Base-by-base conservation (phyloP, 352 stramenopile species). In the Pythium graminicola region DNA sequence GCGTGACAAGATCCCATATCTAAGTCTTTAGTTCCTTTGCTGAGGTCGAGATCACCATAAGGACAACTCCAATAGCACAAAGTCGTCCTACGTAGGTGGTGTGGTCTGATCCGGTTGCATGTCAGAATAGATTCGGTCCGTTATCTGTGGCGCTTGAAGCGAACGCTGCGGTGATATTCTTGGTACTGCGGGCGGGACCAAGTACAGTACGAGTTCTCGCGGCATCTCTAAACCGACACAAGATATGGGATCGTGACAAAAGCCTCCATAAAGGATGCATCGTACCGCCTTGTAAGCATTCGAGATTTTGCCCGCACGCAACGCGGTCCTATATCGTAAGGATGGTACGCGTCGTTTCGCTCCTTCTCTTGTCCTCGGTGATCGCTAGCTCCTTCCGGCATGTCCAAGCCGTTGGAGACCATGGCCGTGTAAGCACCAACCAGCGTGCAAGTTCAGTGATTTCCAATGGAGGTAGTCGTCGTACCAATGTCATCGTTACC, bases 401-500 rank as follows among this genome's bases (percentile, higher is more conserved):
- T 9, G 11, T 32, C 7, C 35, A 43, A 14, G 42, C 40, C 17
- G 54, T 23, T 22, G 54, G 29, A n/a, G 29, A 40, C n/a, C 40
- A 54, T 45, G 54, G 40, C 2, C 39, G 39, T 17, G 54, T 45
- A 16, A 32, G 22, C 23, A 54, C 39, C 19, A 41, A 31, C 32
- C 49, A 61, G 19, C 41, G 64, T 20, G 26, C 62, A 19, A 60
- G 58, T 23, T 48, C 64, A n/a, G 48, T 56, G 11, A 51, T 20
- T 28, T 27, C 45, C 8, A 52, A 70, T 10, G 42, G 24, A 9
- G 23, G 16, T 19, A 45, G 16, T 32, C 58, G 43, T 17, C 72
- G 67, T 8, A 56, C 62, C 49, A 78, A 84, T 44, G 57, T 86
- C 23, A 64, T 86, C 23, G 61, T 86, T 17, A 82, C 72, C 0